Conservation (phyloP, 129 eudicot species). For the Flaveria ramosissima region DNA sequence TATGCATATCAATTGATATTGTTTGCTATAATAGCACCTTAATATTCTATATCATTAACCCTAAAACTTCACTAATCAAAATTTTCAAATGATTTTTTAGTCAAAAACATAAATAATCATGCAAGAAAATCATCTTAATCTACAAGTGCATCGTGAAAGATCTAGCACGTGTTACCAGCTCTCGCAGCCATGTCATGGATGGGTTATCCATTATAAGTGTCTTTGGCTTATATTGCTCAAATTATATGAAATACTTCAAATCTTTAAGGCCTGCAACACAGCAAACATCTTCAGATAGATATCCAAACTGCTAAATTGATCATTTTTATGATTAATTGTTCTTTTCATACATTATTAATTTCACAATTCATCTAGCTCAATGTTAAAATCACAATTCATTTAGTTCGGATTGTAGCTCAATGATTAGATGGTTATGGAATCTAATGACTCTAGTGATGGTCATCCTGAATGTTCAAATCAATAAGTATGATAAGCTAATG, state of each 20-base stretch:
- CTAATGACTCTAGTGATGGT: background rate
- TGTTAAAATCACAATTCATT: too few species aligned
- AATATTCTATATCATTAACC: background rate
- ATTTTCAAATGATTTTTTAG: too few species aligned
- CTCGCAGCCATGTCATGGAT: slow-evolving; percentile 28
- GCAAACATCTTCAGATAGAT: background rate
- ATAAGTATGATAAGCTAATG: background rate
- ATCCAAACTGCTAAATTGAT: background rate
- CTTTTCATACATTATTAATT: background rate
- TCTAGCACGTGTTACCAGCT: slow-evolving; percentile 23
- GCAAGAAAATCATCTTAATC: background rate
- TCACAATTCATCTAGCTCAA: too few species aligned
- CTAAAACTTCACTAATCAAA: background rate
- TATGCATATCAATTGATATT: background rate
- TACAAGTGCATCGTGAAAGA: slow-evolving; percentile 5
- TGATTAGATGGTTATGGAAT: background rate
- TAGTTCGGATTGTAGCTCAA: too few species aligned
- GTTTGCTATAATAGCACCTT: background rate
- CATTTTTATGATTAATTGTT: background rate
- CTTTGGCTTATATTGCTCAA: background rate
- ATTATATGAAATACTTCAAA: too few species aligned
- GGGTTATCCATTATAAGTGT: slow-evolving; percentile 25
- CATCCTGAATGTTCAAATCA: background rate
- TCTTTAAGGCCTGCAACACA: background rate
- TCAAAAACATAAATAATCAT: background rate